Evolutionary conservation across 2,329 filamentous ascomycete species (phyloP).

Genomic region (Colletotrichum eremochloae): DNA sequence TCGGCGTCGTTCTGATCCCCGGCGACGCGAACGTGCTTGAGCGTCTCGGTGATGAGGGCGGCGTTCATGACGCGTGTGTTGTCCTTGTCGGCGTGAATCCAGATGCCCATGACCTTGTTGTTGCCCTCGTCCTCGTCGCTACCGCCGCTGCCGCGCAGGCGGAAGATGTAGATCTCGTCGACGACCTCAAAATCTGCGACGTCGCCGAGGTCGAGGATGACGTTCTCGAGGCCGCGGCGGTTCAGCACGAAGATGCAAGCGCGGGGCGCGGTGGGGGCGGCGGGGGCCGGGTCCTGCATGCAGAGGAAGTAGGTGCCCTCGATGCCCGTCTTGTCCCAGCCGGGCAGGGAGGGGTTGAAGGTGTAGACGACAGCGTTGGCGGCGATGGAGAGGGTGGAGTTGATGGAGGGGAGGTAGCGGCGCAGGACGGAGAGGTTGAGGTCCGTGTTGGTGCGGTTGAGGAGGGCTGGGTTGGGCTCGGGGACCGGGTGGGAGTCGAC

Average conservation of each 20-base stretch:
- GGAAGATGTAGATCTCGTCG: conserved; percentile 66
- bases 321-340: conserved; percentile 88
- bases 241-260: conserved; percentile 80
- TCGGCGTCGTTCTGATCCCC: conserved; percentile 21
- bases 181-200: conserved; percentile 75
- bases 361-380: conserved; percentile 89
- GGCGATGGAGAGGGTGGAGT: conserved; percentile 81
- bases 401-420: conserved; percentile 82
- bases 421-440: conserved; percentile 89
- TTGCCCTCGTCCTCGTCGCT: conserved; percentile 44
- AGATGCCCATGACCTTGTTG: conserved; percentile 64
- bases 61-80: conserved; percentile 59
- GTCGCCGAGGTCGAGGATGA: conserved; percentile 73
- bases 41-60: conserved; percentile 58
- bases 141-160: conserved; percentile 54
- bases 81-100: conserved; percentile 66
- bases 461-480: conserved; percentile 63
- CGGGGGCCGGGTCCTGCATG: conserved; percentile 64
- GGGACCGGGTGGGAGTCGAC: conserved; percentile 55
- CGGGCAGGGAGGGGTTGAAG: conserved; percentile 73
- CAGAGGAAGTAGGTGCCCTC: conserved; percentile 94
- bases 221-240: conserved; percentile 77
- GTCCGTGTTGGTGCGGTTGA: conserved; percentile 81
- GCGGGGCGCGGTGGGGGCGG: conserved; percentile 53
- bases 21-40: conserved; percentile 49